phyloP scores from a whole-genome alignment of 148 eudicot genomes.

The Persicaria maculosa region DNA sequence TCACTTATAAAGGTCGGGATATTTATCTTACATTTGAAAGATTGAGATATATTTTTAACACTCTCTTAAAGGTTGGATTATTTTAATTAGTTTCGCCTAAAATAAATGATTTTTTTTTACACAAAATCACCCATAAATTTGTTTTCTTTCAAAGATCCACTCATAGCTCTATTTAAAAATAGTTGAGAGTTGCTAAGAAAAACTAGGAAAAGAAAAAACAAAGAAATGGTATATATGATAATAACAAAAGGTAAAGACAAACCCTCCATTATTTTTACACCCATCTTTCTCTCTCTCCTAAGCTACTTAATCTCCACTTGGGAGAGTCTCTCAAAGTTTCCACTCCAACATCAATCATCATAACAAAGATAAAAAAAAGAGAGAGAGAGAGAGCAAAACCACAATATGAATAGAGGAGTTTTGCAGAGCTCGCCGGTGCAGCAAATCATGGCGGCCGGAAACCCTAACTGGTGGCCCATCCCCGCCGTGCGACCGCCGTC shows the following conservation, averaged over 20 bases:
- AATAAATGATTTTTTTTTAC: too few relatives aligned
- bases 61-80: too few relatives aligned
- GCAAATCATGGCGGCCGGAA: conserved; percentile 60
- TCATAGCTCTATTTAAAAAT: too few relatives aligned
- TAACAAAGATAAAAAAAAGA: too few relatives aligned
- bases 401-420: conserved; percentile 54
- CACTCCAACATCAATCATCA: conserved; percentile 21
- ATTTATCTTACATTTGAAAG: too few relatives aligned
- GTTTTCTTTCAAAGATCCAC: too few relatives aligned
- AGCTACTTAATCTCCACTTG: conserved; percentile 29
- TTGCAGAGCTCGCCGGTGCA: conserved; percentile 73
- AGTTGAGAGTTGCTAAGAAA: neutral
- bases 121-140: too few relatives aligned
- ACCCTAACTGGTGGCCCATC: conserved; percentile 36
- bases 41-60: too few relatives aligned
- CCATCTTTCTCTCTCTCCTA: conserved; percentile 13
- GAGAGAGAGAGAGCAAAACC: neutral
- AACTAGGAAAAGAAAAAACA: neutral
- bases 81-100: too few relatives aligned
- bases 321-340: conserved; percentile 32
- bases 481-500: neutral
- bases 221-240: neutral
- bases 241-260: neutral
- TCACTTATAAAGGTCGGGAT: too few relatives aligned
- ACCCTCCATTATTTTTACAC: neutral